Conservation (phyloP, 225 moss, liverwort and hornwort genomes). For the Polytrichum formosum region DNA sequence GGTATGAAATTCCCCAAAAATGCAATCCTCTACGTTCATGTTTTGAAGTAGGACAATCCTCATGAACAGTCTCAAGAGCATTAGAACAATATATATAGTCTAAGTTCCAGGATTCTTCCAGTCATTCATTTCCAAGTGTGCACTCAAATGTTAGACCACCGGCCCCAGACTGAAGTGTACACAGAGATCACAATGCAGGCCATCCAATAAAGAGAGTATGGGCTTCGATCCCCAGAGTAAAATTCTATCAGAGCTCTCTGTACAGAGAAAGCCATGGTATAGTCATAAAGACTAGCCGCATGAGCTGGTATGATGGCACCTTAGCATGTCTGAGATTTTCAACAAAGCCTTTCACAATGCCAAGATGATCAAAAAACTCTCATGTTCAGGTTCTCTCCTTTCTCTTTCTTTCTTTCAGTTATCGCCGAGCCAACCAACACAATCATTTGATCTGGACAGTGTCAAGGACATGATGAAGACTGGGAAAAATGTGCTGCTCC, state of each 20-base stretch:
- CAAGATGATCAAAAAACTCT: conserved; percentile 14
- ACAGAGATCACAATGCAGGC: conserved; percentile 6
- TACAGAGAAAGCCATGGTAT: conserved; percentile 30
- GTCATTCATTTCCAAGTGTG: background rate
- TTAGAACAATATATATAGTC: too few species aligned
- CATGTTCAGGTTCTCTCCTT: background rate
- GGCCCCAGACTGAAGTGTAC: background rate
- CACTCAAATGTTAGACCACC: conserved; percentile 1
- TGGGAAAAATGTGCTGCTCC: background rate
- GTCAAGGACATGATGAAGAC: conserved; percentile 3
- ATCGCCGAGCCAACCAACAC: too few species aligned
- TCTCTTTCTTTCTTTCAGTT: too few species aligned
- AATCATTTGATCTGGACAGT: background rate
- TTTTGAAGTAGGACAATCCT: too few species aligned
- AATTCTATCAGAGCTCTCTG: conserved; percentile 22
- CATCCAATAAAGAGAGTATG: conserved; percentile 11
- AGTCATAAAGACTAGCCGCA: conserved; percentile 30
- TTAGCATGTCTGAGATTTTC: conserved; percentile 13
- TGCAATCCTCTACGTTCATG: too few species aligned
- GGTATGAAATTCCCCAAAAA: too few species aligned
- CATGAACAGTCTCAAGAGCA: too few species aligned
- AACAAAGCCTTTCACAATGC: conserved; percentile 23
- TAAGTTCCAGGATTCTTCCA: too few species aligned
- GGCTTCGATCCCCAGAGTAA: conserved; percentile 15
- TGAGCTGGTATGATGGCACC: conserved; percentile 35